Base-by-base conservation (phyloP, 2,329 filamentous ascomycete species). In the Albophoma yamanashiensis region DNA sequence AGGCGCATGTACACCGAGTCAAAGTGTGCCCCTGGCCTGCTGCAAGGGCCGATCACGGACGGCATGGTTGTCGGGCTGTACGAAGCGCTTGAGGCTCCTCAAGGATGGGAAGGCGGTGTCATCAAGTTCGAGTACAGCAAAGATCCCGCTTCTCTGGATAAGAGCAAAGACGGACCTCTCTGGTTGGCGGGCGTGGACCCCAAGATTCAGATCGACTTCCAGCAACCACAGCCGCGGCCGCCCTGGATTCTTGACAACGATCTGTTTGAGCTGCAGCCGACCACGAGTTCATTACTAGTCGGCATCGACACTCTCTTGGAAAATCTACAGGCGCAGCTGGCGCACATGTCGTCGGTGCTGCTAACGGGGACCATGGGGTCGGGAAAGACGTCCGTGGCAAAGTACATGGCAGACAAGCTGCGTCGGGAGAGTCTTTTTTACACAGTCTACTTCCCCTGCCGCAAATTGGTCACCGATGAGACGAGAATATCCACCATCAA, bases 401-500 rank as follows among this genome's bases (percentile, higher is more conserved):
- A 89, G 63, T 79, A 91, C 34, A 75, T 97, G 36, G 91, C 89
- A 1, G 85, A 90, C 68, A 82, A 82, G 47, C 77, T 99, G 59
- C 85, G 89, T 31, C 82, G 82, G 58, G 85, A 91, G 55, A 82
- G 84, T 58, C 78, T 97, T 0, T 96, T 90, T 70, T 88, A 95
- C 70, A 88, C 89, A 1, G 86, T 88, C 5, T 96, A 96, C 73
- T 92, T 96, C 64, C 84, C 91, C 0, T 97, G 93, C 67, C 85
- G 89, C 36, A 92, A 89, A 63, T 79, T 97, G 4, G 88, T 96
- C 36, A 96, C 89, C 1, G 92, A 97, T 62, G 94, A 99, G 71
- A 95, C 88, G 45, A 84, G 93, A 61, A 85, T 97, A 17, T 89
- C 91, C 2, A 91, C 89, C 0, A 91, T 99, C 74, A 97, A 96